These are phyloP conservation scores for Talaromyces atroroseus DNA, from an alignment of 2,329 filamentous ascomycete species.

Conservation along the genomic window DNA sequence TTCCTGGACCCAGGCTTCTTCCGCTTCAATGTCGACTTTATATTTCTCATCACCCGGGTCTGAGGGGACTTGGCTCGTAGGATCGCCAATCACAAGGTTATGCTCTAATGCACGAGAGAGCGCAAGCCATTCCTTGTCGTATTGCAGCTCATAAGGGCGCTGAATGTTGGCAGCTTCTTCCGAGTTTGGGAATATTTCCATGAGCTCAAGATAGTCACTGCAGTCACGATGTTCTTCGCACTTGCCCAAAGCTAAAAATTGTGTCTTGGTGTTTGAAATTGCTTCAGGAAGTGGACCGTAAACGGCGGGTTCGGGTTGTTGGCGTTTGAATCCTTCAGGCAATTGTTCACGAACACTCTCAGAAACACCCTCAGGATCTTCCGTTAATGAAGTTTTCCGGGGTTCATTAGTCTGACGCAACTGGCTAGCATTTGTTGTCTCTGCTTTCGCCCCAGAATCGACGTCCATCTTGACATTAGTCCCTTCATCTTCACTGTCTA, in stretches of 20 bases:
- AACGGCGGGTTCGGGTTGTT: slow-evolving; percentile 34
- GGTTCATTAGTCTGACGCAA: neutral
- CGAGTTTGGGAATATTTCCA: slow-evolving; percentile 54
- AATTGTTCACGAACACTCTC: slow-evolving; percentile 66
- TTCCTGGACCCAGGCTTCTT: slow-evolving; percentile 74
- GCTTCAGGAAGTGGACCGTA: slow-evolving; percentile 61
- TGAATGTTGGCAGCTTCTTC: slow-evolving; percentile 18
- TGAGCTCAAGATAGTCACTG: slow-evolving; percentile 75
- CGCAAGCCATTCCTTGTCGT: slow-evolving; percentile 93
- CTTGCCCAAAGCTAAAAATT: slow-evolving; percentile 89
- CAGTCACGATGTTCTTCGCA: slow-evolving; percentile 58
- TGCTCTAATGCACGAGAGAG: slow-evolving; percentile 77
- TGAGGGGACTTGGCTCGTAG: slow-evolving; percentile 46
- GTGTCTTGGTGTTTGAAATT: slow-evolving; percentile 72
- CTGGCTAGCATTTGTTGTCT: neutral
- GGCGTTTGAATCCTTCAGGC: slow-evolving; percentile 62
- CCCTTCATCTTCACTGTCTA: slow-evolving; percentile 19
- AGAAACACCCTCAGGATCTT: slow-evolving; percentile 41
- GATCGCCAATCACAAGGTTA: slow-evolving; percentile 60
- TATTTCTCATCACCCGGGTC: slow-evolving; percentile 68
- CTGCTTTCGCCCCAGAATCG: neutral
- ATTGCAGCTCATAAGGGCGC: slow-evolving; percentile 58
- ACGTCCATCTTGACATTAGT: neutral
- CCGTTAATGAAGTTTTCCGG: neutral
- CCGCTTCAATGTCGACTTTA: slow-evolving; percentile 59